Evolutionary conservation across 2,329 filamentous ascomycete genomes (phyloP).

Genomic region (Raffaelea deltoideospora): DNA sequence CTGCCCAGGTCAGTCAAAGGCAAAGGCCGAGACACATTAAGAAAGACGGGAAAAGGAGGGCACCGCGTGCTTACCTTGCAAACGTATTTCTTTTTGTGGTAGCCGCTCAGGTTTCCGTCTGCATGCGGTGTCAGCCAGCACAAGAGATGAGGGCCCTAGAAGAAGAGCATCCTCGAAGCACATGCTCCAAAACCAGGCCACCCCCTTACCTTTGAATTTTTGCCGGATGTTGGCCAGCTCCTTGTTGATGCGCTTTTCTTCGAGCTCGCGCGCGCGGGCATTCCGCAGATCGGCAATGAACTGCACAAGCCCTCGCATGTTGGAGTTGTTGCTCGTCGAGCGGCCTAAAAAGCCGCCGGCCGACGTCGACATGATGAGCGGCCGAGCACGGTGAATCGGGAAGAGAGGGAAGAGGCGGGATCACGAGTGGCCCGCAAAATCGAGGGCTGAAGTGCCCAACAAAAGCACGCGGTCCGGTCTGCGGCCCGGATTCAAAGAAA

Average conservation of each 20-base stretch:
- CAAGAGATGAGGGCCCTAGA: neutral
- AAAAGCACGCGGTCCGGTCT: too few species aligned
- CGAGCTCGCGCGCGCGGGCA: conserved; percentile 82
- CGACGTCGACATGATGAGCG: conserved; percentile 38
- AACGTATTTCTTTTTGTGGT: conserved; percentile 99
- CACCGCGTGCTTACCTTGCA: conserved; percentile 74
- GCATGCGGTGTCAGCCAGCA: too few species aligned
- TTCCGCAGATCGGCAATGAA: conserved; percentile 97
- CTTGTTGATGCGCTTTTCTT: conserved; percentile 99
- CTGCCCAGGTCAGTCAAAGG: conserved; percentile 22
- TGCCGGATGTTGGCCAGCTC: conserved; percentile 97
- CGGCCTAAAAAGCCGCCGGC: conserved; percentile 49
- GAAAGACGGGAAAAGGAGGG: too few species aligned
- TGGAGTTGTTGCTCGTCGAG: conserved; percentile 48
- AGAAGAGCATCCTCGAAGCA: neutral
- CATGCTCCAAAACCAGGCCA: neutral
- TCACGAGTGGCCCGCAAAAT: too few species aligned
- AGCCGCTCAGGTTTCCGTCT: conserved; percentile 83
- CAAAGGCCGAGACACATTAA: too few species aligned
- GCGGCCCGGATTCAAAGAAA: too few species aligned
- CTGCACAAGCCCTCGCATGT: conserved; percentile 78
- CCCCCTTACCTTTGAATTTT: conserved; percentile 68
- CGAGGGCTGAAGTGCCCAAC: too few species aligned
- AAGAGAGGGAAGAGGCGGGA: too few species aligned
- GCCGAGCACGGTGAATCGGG: too few species aligned